These are phyloP conservation scores for Colletotrichum costaricense DNA, from an alignment of 2,329 filamentous ascomycete species.

Conservation along the genomic window DNA sequence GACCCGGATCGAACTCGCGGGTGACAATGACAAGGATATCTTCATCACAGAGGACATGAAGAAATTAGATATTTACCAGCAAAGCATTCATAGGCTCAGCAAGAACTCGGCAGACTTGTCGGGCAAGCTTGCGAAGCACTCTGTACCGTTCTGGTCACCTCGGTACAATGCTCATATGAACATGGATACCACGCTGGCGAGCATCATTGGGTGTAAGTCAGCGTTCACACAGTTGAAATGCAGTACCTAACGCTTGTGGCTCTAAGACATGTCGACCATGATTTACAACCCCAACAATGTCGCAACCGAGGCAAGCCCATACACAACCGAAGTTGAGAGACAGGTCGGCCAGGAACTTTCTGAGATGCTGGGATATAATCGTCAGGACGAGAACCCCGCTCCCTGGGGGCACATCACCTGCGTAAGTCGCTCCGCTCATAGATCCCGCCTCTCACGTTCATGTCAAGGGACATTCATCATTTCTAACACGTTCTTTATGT, in stretches of 20 bases:
- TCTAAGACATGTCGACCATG: neutral
- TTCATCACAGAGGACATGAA: neutral
- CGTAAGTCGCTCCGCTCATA: no score
- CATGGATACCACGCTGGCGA: neutral
- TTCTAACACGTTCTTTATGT: no score
- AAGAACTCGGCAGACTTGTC: constrained; percentile 47
- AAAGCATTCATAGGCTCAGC: constrained; percentile 41
- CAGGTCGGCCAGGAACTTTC: no score
- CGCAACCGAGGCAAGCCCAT: no score
- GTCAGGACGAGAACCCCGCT: no score
- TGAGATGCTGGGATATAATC: no score
- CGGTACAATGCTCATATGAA: constrained; percentile 59
- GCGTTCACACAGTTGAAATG: constrained; percentile 25
- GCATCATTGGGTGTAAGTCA: neutral
- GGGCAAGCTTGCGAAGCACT: constrained; percentile 47
- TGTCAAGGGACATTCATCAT: no score
- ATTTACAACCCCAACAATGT: neutral
- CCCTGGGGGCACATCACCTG: no score
- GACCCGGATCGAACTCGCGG: neutral
- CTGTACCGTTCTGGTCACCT: constrained; percentile 58
- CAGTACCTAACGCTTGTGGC: neutral
- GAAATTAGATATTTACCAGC: constrained; percentile 46
- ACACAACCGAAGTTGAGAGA: no score
- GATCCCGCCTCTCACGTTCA: no score
- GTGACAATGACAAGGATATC: neutral